Conservation (phyloP, 805 yeast genomes). For the Ogataea wickerhamii region DNA sequence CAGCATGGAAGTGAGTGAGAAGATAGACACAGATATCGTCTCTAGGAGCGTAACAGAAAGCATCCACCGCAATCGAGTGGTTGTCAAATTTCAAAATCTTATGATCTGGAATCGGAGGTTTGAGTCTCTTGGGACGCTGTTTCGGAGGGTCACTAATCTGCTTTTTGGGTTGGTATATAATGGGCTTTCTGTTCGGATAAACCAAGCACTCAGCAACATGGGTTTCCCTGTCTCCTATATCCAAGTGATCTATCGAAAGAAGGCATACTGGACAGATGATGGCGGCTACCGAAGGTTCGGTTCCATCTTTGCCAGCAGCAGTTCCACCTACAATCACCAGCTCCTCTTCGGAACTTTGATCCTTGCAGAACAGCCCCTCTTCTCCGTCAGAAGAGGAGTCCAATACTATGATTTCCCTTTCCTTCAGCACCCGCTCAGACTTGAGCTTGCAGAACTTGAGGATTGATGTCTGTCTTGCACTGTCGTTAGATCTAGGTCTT, state of each 20-base stretch:
- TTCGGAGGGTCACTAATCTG: background rate
- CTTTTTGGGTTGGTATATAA: conserved; percentile 22
- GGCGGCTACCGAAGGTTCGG: background rate
- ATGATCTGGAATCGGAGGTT: conserved; percentile 47
- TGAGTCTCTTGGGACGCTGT: conserved; percentile 13
- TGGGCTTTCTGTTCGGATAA: conserved; percentile 18
- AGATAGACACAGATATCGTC: conserved; percentile 50
- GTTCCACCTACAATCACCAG: no score
- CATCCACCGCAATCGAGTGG: conserved; percentile 55
- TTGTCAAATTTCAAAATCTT: conserved; percentile 47
- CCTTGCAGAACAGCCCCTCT: conserved; percentile 1
- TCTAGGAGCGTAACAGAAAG: conserved; percentile 51
- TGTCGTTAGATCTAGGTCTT: conserved; percentile 2
- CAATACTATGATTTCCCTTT: conserved; percentile 12
- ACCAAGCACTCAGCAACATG: conserved; percentile 57
- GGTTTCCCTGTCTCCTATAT: conserved; percentile 40
- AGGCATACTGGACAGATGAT: conserved; percentile 53
- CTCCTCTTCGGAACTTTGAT: background rate
- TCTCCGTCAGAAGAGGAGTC: conserved; percentile 16
- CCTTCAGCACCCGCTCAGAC: conserved; percentile 1
- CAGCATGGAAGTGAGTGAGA: conserved; percentile 85
- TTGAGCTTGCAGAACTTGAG: conserved; percentile 16
- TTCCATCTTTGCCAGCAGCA: background rate
- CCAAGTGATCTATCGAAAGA: conserved; percentile 35
- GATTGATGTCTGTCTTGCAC: conserved; percentile 17